These are phyloP conservation scores for Colletotrichum camelliae DNA, from an alignment of 2,329 filamentous ascomycete genomes.

Conservation along the genomic window DNA sequence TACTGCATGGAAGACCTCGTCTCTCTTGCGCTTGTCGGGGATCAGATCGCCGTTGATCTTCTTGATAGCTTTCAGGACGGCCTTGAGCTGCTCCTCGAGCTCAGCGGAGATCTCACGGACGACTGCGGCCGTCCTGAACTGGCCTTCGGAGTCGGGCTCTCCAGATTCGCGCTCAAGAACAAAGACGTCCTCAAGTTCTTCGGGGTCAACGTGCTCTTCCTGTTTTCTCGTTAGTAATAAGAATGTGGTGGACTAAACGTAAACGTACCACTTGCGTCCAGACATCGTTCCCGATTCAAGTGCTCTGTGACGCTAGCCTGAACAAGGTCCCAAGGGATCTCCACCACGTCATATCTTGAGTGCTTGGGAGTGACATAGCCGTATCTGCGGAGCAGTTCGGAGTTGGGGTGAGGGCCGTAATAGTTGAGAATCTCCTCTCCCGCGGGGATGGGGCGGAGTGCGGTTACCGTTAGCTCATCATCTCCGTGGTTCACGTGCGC, in stretches of 20 bases:
- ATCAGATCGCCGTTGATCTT: constrained; percentile 48
- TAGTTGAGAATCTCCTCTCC: constrained; percentile 88
- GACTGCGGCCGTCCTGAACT: constrained; percentile 39
- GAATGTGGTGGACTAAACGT: constrained; percentile 20
- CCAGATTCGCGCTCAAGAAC: constrained; percentile 65
- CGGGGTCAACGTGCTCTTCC: constrained; percentile 60
- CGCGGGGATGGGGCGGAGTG: constrained; percentile 69
- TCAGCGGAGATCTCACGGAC: constrained; percentile 53
- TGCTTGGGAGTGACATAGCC: constrained; percentile 87
- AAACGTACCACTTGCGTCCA: constrained; percentile 49
- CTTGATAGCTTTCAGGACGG: constrained; percentile 53
- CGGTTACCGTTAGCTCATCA: constrained; percentile 70
- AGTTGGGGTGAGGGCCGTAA: constrained; percentile 83
- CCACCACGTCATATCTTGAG: constrained; percentile 80
- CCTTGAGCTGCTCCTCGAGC: constrained; percentile 56
- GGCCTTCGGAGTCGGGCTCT: constrained; percentile 56
- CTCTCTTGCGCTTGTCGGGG: constrained; percentile 54
- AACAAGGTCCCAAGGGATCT: constrained; percentile 71
- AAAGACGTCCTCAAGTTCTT: constrained; percentile 77
- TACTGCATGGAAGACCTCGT: constrained; percentile 48
- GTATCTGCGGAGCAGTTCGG: constrained; percentile 83
- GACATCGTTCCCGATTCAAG: constrained; percentile 40
- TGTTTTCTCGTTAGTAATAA: constrained; percentile 24
- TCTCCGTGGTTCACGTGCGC: constrained; percentile 61
- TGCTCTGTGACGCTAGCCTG: constrained; percentile 46